Evolutionary conservation across 495 filamentous ascomycete genomes (phyloP).

Genomic region (Saxophila tyrrhenica): DNA sequence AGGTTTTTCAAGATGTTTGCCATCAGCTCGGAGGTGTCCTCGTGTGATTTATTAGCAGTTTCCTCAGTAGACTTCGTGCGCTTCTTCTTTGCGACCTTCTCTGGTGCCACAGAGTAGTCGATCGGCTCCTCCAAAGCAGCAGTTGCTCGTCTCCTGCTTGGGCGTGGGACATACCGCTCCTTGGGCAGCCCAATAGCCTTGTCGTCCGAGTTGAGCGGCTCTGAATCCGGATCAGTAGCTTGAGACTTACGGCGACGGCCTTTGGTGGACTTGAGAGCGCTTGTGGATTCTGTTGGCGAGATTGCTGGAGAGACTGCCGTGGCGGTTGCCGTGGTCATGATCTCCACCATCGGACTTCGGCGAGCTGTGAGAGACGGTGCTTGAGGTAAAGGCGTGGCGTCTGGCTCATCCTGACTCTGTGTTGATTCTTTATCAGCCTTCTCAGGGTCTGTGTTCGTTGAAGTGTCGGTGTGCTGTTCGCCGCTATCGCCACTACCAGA

Average conservation of each 20-base stretch:
- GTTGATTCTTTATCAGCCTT: not conserved
- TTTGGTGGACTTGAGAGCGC: not conserved
- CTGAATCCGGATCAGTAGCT: not conserved
- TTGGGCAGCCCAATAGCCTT: conserved; percentile 21
- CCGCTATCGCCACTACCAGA: too few relatives aligned
- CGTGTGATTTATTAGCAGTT: not conserved
- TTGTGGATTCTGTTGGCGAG: not conserved
- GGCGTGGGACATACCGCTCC: conserved; percentile 29
- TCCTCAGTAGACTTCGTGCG: conserved; percentile 20
- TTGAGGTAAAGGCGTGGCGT: not conserved
- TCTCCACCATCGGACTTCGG: conserved; percentile 9
- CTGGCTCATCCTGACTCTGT: not conserved
- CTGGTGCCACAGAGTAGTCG: conserved; percentile 24
- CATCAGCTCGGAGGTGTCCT: not conserved
- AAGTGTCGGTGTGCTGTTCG: too few relatives aligned
- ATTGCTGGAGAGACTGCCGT: not conserved
- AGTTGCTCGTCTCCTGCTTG: conserved; percentile 27
- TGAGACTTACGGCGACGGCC: conserved; percentile 10
- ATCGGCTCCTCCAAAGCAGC: conserved; percentile 14
- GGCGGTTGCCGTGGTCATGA: not conserved
- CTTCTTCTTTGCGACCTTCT: conserved; percentile 24
- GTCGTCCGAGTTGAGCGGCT: conserved; percentile 21
- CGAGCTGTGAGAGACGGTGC: not conserved
- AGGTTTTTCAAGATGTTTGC: not conserved
- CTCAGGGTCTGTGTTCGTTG: too few relatives aligned